phyloP scores from a whole-genome alignment of 208 protist genomes.

The Acanthamoeba triangularis region DNA sequence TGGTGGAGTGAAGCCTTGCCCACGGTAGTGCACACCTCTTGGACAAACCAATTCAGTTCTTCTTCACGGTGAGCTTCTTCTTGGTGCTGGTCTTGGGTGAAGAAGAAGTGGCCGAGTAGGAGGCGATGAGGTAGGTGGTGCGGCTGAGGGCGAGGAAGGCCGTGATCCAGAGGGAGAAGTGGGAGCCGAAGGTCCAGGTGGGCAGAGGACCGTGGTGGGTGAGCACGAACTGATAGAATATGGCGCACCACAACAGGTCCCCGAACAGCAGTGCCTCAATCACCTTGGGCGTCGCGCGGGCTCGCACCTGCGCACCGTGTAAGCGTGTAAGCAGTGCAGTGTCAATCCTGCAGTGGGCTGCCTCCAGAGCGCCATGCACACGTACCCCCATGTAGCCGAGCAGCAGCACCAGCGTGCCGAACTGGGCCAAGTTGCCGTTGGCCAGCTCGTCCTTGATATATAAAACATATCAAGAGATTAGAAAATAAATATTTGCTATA shows the following conservation, averaged over 20 bases:
- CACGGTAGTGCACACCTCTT: too few species aligned
- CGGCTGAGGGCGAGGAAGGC: constrained; percentile 31
- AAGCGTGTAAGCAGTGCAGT: too few species aligned
- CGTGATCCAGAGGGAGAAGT: constrained; percentile 61
- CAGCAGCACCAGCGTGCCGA: constrained; percentile 54
- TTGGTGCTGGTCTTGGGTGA: too few species aligned
- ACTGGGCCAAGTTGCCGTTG: constrained; percentile 67
- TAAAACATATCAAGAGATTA: too few species aligned
- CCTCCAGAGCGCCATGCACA: too few species aligned
- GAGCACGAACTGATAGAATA: constrained; percentile 23
- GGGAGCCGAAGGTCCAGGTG: constrained; percentile 60
- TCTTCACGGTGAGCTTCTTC: too few species aligned
- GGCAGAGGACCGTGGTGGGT: neutral
- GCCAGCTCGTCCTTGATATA: constrained; percentile 54
- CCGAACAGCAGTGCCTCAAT: constrained; percentile 69
- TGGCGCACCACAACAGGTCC: constrained; percentile 4
- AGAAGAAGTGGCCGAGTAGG: neutral
- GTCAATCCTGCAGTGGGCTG: too few species aligned
- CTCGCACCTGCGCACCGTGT: neutral
- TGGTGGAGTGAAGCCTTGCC: too few species aligned
- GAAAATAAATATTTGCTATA: neutral
- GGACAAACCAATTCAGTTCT: too few species aligned
- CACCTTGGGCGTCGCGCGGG: neutral
- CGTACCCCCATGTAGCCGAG: constrained; percentile 55
- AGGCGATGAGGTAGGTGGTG: constrained; percentile 24